Evolutionary conservation across 371 early-diverging fungal genomes (phyloP), one percentile per base, ranked within the genome.

Genomic region (Actinomortierella ambigua): DNA sequence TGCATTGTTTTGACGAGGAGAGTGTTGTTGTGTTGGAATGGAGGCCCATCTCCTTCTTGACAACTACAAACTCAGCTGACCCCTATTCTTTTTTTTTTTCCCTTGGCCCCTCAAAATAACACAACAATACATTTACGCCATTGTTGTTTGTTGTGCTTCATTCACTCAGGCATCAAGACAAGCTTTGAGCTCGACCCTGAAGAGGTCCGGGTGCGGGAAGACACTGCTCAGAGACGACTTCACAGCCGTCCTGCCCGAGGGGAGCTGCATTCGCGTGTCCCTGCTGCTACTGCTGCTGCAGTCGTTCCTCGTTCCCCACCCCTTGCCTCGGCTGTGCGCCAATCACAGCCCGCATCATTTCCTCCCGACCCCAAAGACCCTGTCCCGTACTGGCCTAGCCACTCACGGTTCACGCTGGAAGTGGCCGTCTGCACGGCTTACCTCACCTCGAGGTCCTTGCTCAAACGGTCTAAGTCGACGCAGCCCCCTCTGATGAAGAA

Each of bases 301-400:
- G n/a, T n/a, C n/a, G n/a, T n/a, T n/a, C n/a, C n/a, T n/a, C n/a
- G n/a, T n/a, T n/a, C n/a, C n/a, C n/a, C n/a, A n/a, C n/a, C n/a
- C n/a, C n/a, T n/a, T n/a, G n/a, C n/a, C n/a, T n/a, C n/a, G n/a
- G n/a, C n/a, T n/a, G n/a, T n/a, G 34, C 34, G 34, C 34, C 34
- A 34, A 34, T 34, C 34, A 34, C 34, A 11, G 11, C 34, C 34
- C 34, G 34, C 11, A 11, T 34, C 34, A 34, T 34, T 34, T 34
- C 34, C 34, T 34, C 34, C 34, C 34, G 34, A 34, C 34, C 11
- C 34, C 41, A 53, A 41, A 14, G 23, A 63, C 26, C 50, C 26
- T 13, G 48, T 73, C 0, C 73, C 73, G 0, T 73, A 73, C 41
- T 73, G 73, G 73, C 73, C 73, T 0, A 28, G 61, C n/a, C 62